Evolutionary conservation across 164 flowering plant species (phyloP), one percentile per base, ranked within the genome.

Genomic region (Aristolochia contorta): DNA sequence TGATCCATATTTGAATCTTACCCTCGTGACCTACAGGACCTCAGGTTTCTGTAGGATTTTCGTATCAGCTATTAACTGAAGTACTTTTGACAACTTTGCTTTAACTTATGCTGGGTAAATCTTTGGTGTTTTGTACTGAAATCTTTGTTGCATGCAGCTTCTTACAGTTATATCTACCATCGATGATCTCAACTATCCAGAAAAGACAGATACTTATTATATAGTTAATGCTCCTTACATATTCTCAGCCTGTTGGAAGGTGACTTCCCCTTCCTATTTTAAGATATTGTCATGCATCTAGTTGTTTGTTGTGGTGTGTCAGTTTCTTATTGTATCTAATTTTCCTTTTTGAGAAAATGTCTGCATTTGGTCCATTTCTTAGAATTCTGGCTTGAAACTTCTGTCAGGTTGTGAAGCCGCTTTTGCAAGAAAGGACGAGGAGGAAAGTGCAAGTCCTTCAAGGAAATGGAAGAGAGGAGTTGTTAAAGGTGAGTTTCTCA

Each of bases 241-340:
- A 70, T 94, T 94, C 77, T 84, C 97, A 25, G 90, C 97, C 49
- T 94, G 99, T 71, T 94, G 99, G 99, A 90, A 86, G 98, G 98
- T 92, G 67, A 62, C 82, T 13, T 27, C 47, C 43, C 12, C 47
- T 46, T 14, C 45, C 46, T 50, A 60, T 20, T 45, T 51, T 24
- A n/a, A 19, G 54, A 24, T 13, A 57, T 33, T 18, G 32, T 16
- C 18, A 4, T 14, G 6, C 22, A 27, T 32, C 32, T 15, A 15
- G 3, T 56, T 30, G 19, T 24, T 24, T 33, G 1, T 56, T 49
- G 14, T 18, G 43, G 43, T 37, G 43, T 37, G 7, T 37, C 43
- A 10, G 43, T 3, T 4, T 10, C 7, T 6, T 3, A 6, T 37
- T 37, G 43, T 10, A 37, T 37, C 43, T 37, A 37, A 6, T 37